A percentile compares a stretch with the other conserved stretches of the same genome.
phyloP scores from a whole-genome alignment of 129 eudicot species.

The Saposhnikovia divaricata region DNA sequence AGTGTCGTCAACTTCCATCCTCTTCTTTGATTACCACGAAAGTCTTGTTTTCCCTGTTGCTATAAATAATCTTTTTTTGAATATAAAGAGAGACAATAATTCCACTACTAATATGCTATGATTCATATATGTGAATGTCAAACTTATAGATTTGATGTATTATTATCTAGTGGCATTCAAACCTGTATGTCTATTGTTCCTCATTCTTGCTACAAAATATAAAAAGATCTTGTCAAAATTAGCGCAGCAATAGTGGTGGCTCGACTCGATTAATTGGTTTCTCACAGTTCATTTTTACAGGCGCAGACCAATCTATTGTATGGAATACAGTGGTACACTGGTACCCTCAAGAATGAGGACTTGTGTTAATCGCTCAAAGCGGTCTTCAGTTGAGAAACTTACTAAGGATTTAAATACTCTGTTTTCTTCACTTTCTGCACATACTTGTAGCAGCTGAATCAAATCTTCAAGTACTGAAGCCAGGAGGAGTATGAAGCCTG shows the following conservation, averaged over 20 bases:
- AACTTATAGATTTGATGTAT: too few species aligned
- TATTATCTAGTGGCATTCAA: too few species aligned
- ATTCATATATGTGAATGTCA: too few species aligned
- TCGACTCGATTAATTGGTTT: not conserved
- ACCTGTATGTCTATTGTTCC: not conserved
- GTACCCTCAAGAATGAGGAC: conserved; percentile 95
- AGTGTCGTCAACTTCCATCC: not conserved
- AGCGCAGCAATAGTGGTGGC: not conserved
- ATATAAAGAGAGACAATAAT: too few species aligned
- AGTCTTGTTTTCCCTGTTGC: not conserved
- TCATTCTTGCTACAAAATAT: not conserved
- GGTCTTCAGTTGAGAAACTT: conserved; percentile 89
- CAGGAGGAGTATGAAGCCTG: conserved; percentile 45
- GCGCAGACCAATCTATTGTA: conserved; percentile 64
- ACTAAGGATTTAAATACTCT: conserved; percentile 63
- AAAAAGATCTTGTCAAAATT: not conserved
- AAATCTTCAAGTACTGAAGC: conserved; percentile 29
- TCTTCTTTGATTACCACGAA: too few species aligned
- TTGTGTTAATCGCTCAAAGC: conserved; percentile 62
- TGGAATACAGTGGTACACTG: conserved; percentile 68
- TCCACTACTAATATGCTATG: too few species aligned
- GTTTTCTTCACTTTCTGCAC: conserved; percentile 39
- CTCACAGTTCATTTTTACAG: conserved; percentile 26
- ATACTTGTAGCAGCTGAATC: conserved; percentile 39
- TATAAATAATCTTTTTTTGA: not conserved